Evolutionary conservation across 2,329 filamentous ascomycete genomes (phyloP).

Genomic region (Ophiostoma piceae): DNA sequence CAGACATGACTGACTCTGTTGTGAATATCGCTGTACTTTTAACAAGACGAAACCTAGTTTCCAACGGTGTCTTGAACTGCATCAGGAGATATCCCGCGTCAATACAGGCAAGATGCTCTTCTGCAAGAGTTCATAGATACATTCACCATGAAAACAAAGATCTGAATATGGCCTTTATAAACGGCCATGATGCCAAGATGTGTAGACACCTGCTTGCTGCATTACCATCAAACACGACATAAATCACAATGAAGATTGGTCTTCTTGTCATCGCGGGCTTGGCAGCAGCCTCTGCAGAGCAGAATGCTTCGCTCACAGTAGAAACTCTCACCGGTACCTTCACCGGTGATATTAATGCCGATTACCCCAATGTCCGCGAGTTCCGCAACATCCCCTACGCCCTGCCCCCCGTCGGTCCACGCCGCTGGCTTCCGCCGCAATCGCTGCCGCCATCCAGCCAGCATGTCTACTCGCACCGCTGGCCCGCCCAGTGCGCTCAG

Average conservation of each 20-base stretch:
- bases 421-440: slow-evolving; percentile 30
- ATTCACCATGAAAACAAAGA: too few relatives aligned
- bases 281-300: background rate
- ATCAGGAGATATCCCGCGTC: background rate
- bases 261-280: background rate
- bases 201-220: background rate
- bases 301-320: slow-evolving; percentile 27
- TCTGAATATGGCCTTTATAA: background rate
- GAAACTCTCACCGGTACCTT: slow-evolving; percentile 34
- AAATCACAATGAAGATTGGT: background rate
- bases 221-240: background rate
- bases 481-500: slow-evolving; percentile 28
- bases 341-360: slow-evolving; percentile 34
- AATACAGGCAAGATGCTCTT: background rate
- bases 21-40: background rate
- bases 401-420: slow-evolving; percentile 30
- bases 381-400: slow-evolving; percentile 37
- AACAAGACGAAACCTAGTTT: background rate
- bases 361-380: slow-evolving; percentile 34
- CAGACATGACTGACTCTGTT: background rate
- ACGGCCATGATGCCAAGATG: background rate
- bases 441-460: slow-evolving; percentile 22
- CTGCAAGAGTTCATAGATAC: too few relatives aligned
- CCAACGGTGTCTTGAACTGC: background rate
- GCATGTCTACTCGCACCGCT: slow-evolving; percentile 26